These are phyloP conservation scores for Dissophora ornata DNA, from an alignment of 192 early-diverging fungal genomes.

Conservation along the genomic window DNA sequence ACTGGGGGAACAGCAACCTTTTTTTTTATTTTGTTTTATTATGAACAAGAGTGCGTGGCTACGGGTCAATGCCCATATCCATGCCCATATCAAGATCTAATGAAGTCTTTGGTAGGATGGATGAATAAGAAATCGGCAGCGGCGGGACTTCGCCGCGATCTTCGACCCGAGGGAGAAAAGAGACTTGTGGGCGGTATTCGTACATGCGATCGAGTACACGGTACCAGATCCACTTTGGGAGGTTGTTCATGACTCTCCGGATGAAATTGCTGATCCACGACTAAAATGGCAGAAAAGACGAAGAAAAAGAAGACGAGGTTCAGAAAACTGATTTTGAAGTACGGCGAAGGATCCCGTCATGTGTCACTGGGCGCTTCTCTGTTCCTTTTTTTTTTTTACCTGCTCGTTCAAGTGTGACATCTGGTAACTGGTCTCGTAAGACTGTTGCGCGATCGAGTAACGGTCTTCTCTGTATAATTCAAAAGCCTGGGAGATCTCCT, in stretches of 20 bases:
- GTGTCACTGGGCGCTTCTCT: neutral
- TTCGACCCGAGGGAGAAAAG: constrained; percentile 17
- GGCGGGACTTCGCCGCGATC: constrained; percentile 22
- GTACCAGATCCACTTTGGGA: constrained; percentile 44
- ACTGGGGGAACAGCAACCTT: neutral
- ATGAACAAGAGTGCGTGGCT: too few relatives aligned
- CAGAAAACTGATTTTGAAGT: neutral
- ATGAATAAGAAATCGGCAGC: constrained; percentile 8
- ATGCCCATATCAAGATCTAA: neutral
- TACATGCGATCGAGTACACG: constrained; percentile 30
- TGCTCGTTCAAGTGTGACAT: constrained; percentile 42
- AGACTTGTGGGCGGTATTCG: constrained; percentile 36
- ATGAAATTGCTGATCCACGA: constrained; percentile 39
- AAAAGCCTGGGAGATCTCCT: constrained; percentile 11
- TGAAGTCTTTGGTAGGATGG: neutral
- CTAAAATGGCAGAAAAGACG: neutral
- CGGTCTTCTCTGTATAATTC: constrained; percentile 10
- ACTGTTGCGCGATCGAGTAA: constrained; percentile 18
- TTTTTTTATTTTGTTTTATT: constrained; percentile 5
- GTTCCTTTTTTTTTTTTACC: constrained; percentile 1
- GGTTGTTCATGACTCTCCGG: constrained; percentile 38
- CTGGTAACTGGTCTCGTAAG: constrained; percentile 37
- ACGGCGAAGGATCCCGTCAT: too few relatives aligned
- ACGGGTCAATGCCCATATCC: neutral
- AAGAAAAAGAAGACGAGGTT: neutral